Evolutionary conservation across 139 green algal species (phyloP).

Genomic region (Desmodesmus armatus): DNA sequence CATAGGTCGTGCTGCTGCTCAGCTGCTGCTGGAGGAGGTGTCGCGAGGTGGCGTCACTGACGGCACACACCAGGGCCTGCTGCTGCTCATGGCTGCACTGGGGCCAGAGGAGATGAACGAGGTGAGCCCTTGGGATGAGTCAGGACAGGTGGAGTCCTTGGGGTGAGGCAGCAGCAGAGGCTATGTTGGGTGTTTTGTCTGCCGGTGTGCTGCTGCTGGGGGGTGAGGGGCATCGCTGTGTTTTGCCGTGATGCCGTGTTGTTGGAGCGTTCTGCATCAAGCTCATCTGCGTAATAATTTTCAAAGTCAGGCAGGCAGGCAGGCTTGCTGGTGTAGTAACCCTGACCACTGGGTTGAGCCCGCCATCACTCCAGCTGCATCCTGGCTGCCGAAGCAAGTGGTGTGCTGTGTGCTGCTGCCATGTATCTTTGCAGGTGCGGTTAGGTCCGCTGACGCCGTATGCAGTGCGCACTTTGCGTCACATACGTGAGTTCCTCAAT

Average conservation of each 20-base stretch:
- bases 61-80: slow-evolving; percentile 74
- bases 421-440: slow-evolving; percentile 69
- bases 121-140: slow-evolving; percentile 48
- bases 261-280: background rate
- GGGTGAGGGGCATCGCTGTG: background rate
- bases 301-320: too few relatives aligned
- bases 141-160: too few relatives aligned
- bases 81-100: slow-evolving; percentile 91
- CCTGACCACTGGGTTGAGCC: too few relatives aligned
- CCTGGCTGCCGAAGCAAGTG: too few relatives aligned
- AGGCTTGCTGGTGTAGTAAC: too few relatives aligned
- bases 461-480: slow-evolving; percentile 87
- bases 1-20: slow-evolving; percentile 81
- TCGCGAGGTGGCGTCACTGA: slow-evolving; percentile 91
- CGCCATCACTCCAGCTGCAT: too few relatives aligned
- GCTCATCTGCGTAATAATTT: background rate
- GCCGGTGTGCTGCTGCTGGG: too few relatives aligned
- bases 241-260: background rate
- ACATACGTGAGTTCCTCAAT: slow-evolving; percentile 91
- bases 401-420: too few relatives aligned
- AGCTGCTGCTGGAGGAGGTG: slow-evolving; percentile 92
- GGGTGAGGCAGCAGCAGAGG: too few relatives aligned
- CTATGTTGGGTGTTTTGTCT: too few relatives aligned
- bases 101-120: slow-evolving; percentile 87
- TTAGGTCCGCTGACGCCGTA: slow-evolving; percentile 92